phyloP scores from a whole-genome alignment of 176 grass and related monocot species.

The Thinopyrum elongatum region DNA sequence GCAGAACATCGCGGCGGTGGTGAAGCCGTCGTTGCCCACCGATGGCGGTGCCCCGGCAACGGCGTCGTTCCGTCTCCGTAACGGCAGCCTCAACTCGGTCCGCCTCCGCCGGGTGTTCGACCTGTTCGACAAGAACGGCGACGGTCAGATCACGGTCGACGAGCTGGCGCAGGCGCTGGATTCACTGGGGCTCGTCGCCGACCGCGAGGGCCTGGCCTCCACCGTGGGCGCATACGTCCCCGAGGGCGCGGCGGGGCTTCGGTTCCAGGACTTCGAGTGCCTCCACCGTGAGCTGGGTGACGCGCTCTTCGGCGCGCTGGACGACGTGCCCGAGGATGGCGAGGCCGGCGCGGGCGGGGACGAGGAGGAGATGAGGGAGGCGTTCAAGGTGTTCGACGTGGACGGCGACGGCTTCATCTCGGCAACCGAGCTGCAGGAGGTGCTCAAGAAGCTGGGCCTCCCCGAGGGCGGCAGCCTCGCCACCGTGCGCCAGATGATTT shows the following conservation, averaged over 20 bases:
- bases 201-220: background rate
- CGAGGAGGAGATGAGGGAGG: slow-evolving; percentile 59
- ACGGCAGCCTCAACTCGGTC: slow-evolving; percentile 39
- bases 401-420: slow-evolving; percentile 74
- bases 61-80: slow-evolving; percentile 42
- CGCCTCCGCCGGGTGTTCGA: slow-evolving; percentile 47
- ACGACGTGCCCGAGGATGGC: background rate
- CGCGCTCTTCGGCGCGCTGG: slow-evolving; percentile 20
- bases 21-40: background rate
- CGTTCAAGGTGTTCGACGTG: slow-evolving; percentile 46
- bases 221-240: slow-evolving; percentile 24
- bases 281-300: slow-evolving; percentile 42
- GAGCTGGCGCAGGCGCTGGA: slow-evolving; percentile 36
- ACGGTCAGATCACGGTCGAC: too few relatives aligned
- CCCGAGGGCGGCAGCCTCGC: slow-evolving; percentile 36
- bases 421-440: slow-evolving; percentile 49
- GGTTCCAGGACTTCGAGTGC: slow-evolving; percentile 42
- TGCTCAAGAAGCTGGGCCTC: slow-evolving; percentile 3
- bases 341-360: background rate
- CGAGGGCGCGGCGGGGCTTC: slow-evolving; percentile 20
- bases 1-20: background rate
- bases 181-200: slow-evolving; percentile 34
- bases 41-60: background rate
- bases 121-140: slow-evolving; percentile 30
- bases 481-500: slow-evolving; percentile 54